Evolutionary conservation across 164 flowering plant species (phyloP).

Genomic region (Vitis riparia): DNA sequence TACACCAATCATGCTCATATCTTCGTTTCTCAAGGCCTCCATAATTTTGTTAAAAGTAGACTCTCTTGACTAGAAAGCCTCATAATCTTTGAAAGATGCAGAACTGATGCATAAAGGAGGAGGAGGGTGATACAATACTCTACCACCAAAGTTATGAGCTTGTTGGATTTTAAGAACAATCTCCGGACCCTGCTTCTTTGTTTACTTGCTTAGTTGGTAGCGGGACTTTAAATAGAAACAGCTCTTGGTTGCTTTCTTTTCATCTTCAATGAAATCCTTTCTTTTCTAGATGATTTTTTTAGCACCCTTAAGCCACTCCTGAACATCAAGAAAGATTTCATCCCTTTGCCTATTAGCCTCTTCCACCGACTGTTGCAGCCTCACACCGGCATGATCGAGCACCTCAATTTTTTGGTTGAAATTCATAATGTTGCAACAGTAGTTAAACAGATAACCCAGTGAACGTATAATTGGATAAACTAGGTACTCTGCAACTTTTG

Average conservation of each 20-base stretch:
- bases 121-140: no score
- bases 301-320: conserved; percentile 10
- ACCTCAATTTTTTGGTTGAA: not conserved
- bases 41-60: no score
- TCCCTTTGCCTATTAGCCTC: conserved; percentile 9
- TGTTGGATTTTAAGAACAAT: no score
- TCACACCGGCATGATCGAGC: not conserved
- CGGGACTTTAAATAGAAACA: no score
- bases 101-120: no score
- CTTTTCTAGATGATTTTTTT: not conserved
- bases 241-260: no score
- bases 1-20: no score
- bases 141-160: no score
- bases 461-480: not conserved
- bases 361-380: not conserved
- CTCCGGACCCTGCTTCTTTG: not conserved
- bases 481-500: not conserved
- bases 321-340: conserved; percentile 7
- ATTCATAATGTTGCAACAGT: not conserved
- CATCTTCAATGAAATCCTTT: not conserved
- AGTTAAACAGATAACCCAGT: not conserved
- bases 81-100: no score
- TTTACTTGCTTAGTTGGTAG: not conserved
- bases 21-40: no score
- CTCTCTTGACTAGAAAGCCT: no score